Evolutionary conservation across 2,329 filamentous ascomycete species (phyloP).

Genomic region (Xylariaceae sp.): DNA sequence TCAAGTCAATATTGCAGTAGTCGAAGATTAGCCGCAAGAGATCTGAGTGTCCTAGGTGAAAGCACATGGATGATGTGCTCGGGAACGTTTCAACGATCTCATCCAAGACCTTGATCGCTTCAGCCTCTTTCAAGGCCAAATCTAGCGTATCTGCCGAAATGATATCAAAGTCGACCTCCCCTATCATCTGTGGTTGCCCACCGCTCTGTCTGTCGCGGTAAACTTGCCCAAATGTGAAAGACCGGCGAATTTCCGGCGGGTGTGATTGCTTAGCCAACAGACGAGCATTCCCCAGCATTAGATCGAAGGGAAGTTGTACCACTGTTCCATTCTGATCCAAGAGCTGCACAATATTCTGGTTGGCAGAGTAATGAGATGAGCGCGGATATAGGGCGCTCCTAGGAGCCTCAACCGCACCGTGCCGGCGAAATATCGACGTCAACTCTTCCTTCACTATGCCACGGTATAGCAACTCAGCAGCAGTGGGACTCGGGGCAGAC

Average conservation of each 20-base stretch:
- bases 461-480: conserved; percentile 72
- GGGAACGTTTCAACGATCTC: conserved; percentile 87
- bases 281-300: conserved; percentile 87
- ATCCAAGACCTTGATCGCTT: conserved; percentile 92
- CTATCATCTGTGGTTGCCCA: conserved; percentile 80
- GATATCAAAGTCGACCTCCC: conserved; percentile 96
- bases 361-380: conserved; percentile 74
- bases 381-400: conserved; percentile 81
- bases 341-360: conserved; percentile 75
- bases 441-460: conserved; percentile 77
- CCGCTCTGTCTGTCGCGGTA: conserved; percentile 81
- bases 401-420: conserved; percentile 84
- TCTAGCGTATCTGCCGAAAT: conserved; percentile 84
- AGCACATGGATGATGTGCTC: conserved; percentile 79
- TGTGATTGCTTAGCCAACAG: conserved; percentile 74
- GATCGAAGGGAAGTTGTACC: conserved; percentile 90
- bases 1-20: conserved; percentile 77
- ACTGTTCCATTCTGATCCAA: conserved; percentile 86
- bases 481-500: conserved; percentile 59
- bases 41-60: conserved; percentile 88
- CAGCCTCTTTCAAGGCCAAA: conserved; percentile 87
- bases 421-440: conserved; percentile 80
- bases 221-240: conserved; percentile 86
- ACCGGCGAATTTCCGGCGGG: conserved; percentile 72
- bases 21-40: conserved; percentile 89